These are phyloP conservation scores for Epichloe hybrida DNA, from an alignment of 2,329 filamentous ascomycete species.

Conservation along the genomic window DNA sequence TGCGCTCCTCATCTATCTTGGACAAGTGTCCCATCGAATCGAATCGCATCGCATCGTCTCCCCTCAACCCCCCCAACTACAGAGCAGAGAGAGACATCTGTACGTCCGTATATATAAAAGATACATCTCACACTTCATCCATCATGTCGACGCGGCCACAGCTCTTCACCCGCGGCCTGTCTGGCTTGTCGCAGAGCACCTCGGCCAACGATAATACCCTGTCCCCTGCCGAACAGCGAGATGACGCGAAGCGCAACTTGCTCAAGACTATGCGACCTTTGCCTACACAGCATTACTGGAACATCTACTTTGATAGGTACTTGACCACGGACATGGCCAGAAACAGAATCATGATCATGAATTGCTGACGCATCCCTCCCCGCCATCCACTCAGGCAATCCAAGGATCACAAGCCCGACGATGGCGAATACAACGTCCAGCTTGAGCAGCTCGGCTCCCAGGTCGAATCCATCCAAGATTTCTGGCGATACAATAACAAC, in stretches of 20 bases:
- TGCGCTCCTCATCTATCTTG: no score
- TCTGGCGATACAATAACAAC: constrained; percentile 74
- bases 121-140: constrained; percentile 6
- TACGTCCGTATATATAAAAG: neutral
- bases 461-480: constrained; percentile 73
- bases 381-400: constrained; percentile 13
- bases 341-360: neutral
- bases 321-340: no score
- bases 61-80: neutral
- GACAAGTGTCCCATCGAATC: neutral
- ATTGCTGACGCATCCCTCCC: neutral
- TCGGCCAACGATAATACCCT: constrained; percentile 45
- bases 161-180: constrained; percentile 50
- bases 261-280: constrained; percentile 59
- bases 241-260: constrained; percentile 74
- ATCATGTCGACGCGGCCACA: constrained; percentile 43
- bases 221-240: constrained; percentile 60
- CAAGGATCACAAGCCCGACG: constrained; percentile 31
- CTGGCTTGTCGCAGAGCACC: constrained; percentile 45
- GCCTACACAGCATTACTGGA: constrained; percentile 69
- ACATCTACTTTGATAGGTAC: constrained; percentile 53
- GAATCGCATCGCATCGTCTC: neutral
- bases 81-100: neutral
- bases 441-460: constrained; percentile 49
- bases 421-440: constrained; percentile 35